Base-by-base conservation (phyloP, 2,329 filamentous ascomycete genomes). In the Calonectria leucothoes region DNA sequence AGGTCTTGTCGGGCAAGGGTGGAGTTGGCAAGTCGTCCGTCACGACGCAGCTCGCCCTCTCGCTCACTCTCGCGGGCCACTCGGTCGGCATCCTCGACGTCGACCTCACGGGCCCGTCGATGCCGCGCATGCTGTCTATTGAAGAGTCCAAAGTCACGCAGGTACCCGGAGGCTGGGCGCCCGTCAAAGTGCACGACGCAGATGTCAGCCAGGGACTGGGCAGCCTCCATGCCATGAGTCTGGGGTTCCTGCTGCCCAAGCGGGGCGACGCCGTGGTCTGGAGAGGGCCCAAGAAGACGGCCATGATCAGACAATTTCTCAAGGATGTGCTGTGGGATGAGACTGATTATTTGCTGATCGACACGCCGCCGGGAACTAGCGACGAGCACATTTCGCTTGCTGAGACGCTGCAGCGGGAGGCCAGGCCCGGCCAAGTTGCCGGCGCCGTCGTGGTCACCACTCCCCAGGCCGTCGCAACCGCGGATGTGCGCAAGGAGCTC, bases 231-330 rank as follows among this genome's bases (percentile, higher is more conserved):
- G 97, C 95, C 83, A 98, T 98, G 94, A 98, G 95, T 69, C 88
- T 99, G 1, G 97, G 96, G 3, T 98, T 99, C 81, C 90, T 99
- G 8, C 89, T 99, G 7, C 92, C 93, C 4, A 91, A 92, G 74
- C 89, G 96, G 79, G 94, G 94, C 75, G 95, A 98, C 80, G 96
- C 97, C 0, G 96, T 99, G 0, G 97, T 99, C 48, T 99, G 97
- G 97, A 92, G 97, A 67, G 97, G 97, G 0, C 97, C 97, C 3
- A 99, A 99, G 86, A 99, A 99, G 87, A 99, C 97, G 6, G 97
- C 97, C 65, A 99, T 99, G 97, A 95, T 99, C 72, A 92, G 96
- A 49, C 97, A 99, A 84, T 99, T 99, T 82, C 88, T 99, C 33
- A 94, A 94, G 1, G 96, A 98, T 81, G 96, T 98, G 6, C 89